Base-by-base conservation (phyloP, 306 rosid genomes). In the Myrica gale region DNA sequence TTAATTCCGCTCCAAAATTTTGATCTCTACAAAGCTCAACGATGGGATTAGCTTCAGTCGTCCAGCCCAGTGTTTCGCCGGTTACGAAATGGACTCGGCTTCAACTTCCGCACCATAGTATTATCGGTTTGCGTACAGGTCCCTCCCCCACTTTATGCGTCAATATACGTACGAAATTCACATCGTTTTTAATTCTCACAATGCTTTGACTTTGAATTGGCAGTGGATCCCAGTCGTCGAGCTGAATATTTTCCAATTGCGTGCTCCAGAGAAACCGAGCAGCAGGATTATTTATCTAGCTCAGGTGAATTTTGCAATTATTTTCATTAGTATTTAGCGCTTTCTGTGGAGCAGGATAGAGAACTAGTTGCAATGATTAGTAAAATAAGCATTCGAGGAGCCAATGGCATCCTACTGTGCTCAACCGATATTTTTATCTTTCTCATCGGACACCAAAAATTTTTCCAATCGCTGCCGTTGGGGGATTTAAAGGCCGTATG, bases 11-110 rank as follows among this genome's bases (percentile, higher is more conserved):
- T 37, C 71, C 72, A 41, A 67, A 16, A 65, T 10, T 70, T 41
- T 20, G 37, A 1, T 9, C 48, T 55, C 65, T 41, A 55, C 12
- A 6, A 16, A 51, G 39, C 73, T 50, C 60, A 61, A 68, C 44
- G 58, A 88, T 94, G 97, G 89, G 89, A 72, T 77, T 89, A 52
- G 85, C 95, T 87, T 90, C 96, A 21, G 87, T 87, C 46, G 41
- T 89, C 80, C 78, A 85, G 84, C 55, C 58, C 75, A 79, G 74
- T 69, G 76, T 76, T 84, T 75, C 88, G 13, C 50, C 57, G 13
- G 53, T 84, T 44, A 78, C 91, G 20, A 85, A 80, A 47, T 84
- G 82, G 71, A 47, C 82, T 26, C 42, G 72, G 26, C 62, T 80
- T 41, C 80, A 67, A 70, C 71, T 50, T 12, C 21, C 70, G 63